phyloP scores from a whole-genome alignment of 2,329 filamentous ascomycete genomes.

The Phyllosticta paracitricarpa region DNA sequence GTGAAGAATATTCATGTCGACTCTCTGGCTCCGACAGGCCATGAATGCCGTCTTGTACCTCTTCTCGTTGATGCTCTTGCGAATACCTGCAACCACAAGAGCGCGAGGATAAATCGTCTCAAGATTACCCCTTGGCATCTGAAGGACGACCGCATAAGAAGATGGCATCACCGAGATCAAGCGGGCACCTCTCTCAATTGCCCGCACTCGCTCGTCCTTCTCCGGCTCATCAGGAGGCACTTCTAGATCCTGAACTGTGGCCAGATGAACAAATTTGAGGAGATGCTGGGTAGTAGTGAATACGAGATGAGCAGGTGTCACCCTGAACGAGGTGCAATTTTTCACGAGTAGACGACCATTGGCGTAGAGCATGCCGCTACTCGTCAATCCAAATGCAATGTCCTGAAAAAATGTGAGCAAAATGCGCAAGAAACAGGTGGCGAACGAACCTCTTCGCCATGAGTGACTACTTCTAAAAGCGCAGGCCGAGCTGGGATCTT shows the following conservation, averaged over 20 bases:
- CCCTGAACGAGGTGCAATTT: constrained; percentile 84
- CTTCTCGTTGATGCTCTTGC: constrained; percentile 66
- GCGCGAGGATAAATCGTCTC: constrained; percentile 92
- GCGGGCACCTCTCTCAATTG: constrained; percentile 78
- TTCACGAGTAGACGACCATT: constrained; percentile 64
- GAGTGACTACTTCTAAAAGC: constrained; percentile 22
- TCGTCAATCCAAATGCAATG: constrained; percentile 56
- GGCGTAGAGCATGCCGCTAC: constrained; percentile 68
- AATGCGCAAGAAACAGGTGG: constrained; percentile 3
- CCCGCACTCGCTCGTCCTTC: constrained; percentile 82
- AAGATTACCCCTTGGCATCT: constrained; percentile 92
- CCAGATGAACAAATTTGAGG: constrained; percentile 85
- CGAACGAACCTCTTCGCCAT: constrained; percentile 30
- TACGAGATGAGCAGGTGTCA: constrained; percentile 74
- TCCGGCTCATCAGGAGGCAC: constrained; percentile 83
- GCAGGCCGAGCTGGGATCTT: constrained; percentile 9
- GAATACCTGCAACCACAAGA: constrained; percentile 83
- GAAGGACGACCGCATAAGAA: constrained; percentile 73
- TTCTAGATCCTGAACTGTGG: constrained; percentile 60
- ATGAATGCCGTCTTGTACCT: constrained; percentile 78
- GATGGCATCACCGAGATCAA: constrained; percentile 85
- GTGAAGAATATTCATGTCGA: constrained; percentile 96
- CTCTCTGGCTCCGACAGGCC: constrained; percentile 81
- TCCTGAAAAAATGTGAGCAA: constrained; percentile 21
- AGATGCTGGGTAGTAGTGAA: constrained; percentile 89